A percentile compares a stretch with the other conserved stretches of the same genome.
Conservation (phyloP, 352 stramenopile genomes). For the Elongisporangium undulatum region DNA sequence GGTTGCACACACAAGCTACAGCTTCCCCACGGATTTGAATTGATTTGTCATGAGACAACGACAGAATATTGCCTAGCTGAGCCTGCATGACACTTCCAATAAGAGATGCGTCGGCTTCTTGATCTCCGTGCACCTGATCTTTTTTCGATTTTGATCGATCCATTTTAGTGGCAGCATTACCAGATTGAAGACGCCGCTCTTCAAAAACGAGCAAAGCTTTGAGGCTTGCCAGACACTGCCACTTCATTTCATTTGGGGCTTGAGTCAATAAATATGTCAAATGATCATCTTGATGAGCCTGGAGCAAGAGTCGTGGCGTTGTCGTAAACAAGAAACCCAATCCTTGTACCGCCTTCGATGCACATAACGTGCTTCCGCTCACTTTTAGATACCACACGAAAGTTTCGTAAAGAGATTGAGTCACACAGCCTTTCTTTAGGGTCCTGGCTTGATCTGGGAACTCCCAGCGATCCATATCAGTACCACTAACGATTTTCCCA, state of each 20-base stretch:
- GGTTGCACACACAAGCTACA: constrained; percentile 49
- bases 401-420: constrained; percentile 54
- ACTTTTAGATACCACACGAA: constrained; percentile 49
- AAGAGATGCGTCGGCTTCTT: constrained; percentile 79
- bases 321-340: constrained; percentile 77
- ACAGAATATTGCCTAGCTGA: constrained; percentile 63
- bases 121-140: constrained; percentile 79
- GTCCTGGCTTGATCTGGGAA: constrained; percentile 21
- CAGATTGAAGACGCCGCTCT: constrained; percentile 64
- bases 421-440: constrained; percentile 44
- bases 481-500: constrained; percentile 57
- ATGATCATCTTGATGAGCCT: constrained; percentile 65
- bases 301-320: constrained; percentile 61
- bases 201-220: constrained; percentile 68
- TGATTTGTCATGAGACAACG: constrained; percentile 44
- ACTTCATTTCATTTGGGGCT: constrained; percentile 35
- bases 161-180: constrained; percentile 28
- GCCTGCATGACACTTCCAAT: constrained; percentile 86
- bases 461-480: constrained; percentile 55
- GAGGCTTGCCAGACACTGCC: constrained; percentile 73
- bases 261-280: constrained; percentile 42
- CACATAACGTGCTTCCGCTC: constrained; percentile 35
- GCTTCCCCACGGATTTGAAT: constrained; percentile 66
- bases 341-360: constrained; percentile 74
- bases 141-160: constrained; percentile 60